Conservation (phyloP, 768 basidiomycete genomes). For the Russula griseocarnosa region DNA sequence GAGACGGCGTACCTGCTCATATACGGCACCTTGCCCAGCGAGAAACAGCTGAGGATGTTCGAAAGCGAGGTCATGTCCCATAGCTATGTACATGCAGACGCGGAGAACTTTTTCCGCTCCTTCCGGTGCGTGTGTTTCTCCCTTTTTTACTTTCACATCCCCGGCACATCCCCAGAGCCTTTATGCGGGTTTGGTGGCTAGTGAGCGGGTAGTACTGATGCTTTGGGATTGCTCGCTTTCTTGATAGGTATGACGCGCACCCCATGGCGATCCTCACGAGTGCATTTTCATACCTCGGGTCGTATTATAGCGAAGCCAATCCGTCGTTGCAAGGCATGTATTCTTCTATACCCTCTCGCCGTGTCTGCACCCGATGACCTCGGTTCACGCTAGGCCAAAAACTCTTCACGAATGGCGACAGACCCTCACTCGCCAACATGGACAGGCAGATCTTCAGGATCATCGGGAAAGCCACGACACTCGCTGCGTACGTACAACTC, state of each 20-base stretch:
- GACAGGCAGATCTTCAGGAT: conserved; percentile 90
- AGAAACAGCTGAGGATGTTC: conserved; percentile 56
- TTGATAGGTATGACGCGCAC: conserved; percentile 76
- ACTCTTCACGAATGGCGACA: conserved; percentile 68
- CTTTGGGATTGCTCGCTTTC: background rate
- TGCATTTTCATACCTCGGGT: conserved; percentile 83
- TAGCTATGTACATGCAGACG: conserved; percentile 43
- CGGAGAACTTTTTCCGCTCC: conserved; percentile 41
- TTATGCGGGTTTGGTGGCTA: background rate
- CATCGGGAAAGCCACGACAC: conserved; percentile 83
- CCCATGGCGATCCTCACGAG: conserved; percentile 89
- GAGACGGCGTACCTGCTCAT: conserved; percentile 86
- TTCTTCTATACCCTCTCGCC: background rate
- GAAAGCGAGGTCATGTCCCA: conserved; percentile 78
- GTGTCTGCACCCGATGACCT: background rate
- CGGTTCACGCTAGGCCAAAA: conserved; percentile 53
- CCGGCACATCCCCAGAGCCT: background rate
- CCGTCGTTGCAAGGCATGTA: conserved; percentile 73
- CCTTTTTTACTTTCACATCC: background rate
- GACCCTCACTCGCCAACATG: conserved; percentile 68
- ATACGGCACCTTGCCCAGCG: conserved; percentile 75
- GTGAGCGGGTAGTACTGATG: background rate
- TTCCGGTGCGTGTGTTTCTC: conserved; percentile 37
- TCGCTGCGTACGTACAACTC: conserved; percentile 66
- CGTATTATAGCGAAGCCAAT: conserved; percentile 84